These are phyloP conservation scores for Aquilaria malaccensis DNA, from an alignment of 345 rosid species.

Conservation along the genomic window DNA sequence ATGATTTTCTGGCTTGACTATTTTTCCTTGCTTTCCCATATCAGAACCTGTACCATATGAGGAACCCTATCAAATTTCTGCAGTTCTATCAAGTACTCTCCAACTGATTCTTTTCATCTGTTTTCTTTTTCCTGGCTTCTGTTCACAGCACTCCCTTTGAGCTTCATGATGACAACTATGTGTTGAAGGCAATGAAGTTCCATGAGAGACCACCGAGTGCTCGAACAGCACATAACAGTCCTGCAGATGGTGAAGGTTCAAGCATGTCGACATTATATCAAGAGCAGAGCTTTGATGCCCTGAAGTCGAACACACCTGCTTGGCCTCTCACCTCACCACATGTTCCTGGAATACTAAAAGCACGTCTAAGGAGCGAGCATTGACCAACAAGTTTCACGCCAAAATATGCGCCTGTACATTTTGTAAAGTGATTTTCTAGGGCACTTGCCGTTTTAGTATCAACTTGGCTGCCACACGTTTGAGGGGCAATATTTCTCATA, in stretches of 20 bases:
- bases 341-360: conserved; percentile 54
- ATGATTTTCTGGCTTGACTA: too few relatives aligned
- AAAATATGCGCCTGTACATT: conserved; percentile 43
- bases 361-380: conserved; percentile 70
- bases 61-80: too few relatives aligned
- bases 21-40: too few relatives aligned
- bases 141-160: conserved; percentile 88
- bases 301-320: conserved; percentile 23
- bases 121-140: neutral
- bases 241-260: conserved; percentile 45
- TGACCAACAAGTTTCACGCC: conserved; percentile 13
- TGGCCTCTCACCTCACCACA: conserved; percentile 56
- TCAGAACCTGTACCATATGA: too few relatives aligned
- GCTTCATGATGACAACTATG: conserved; percentile 96
- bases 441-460: too few relatives aligned
- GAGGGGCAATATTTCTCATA: neutral
- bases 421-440: conserved; percentile 47
- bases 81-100: too few relatives aligned
- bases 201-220: conserved; percentile 46
- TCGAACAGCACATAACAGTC: conserved; percentile 26
- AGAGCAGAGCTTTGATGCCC: conserved; percentile 33
- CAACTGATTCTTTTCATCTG: too few relatives aligned
- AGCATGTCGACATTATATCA: conserved; percentile 35
- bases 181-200: conserved; percentile 91
- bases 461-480: too few relatives aligned